These are phyloP conservation scores for Vicia sativa DNA, from an alignment of 306 rosid species.

Conservation along the genomic window DNA sequence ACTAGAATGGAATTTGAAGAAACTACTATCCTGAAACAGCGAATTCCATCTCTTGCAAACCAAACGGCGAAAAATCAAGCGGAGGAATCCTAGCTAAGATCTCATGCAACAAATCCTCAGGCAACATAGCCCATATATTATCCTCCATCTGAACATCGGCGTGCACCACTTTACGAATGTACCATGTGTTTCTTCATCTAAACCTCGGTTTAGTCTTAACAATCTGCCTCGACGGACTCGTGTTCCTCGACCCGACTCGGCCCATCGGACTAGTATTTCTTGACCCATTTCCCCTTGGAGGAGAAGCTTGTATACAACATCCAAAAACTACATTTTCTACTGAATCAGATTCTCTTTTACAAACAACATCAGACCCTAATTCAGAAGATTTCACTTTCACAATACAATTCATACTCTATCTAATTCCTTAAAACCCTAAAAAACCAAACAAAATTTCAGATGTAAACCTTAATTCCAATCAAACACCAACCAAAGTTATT, in stretches of 20 bases:
- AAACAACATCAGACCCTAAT: constrained; percentile 55
- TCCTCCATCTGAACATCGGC: constrained; percentile 97
- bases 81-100: constrained; percentile 95
- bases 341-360: constrained; percentile 41
- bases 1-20: constrained; percentile 83
- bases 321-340: constrained; percentile 55
- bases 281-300: constrained; percentile 74
- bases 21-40: constrained; percentile 75
- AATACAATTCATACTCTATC: constrained; percentile 57
- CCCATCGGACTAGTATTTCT: constrained; percentile 95
- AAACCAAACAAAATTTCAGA: constrained; percentile 42
- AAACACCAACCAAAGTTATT: constrained; percentile 32
- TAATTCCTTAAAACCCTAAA: constrained; percentile 37
- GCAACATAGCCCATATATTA: constrained; percentile 92
- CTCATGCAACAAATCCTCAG: constrained; percentile 93
- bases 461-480: constrained; percentile 22
- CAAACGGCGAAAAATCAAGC: constrained; percentile 84
- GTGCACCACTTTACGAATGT: constrained; percentile 77
- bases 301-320: constrained; percentile 68
- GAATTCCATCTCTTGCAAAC: constrained; percentile 91
- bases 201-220: constrained; percentile 87
- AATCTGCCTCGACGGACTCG: constrained; percentile 88
- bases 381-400: constrained; percentile 65
- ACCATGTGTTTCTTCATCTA: constrained; percentile 87
- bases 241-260: constrained; percentile 78